phyloP scores from a whole-genome alignment of 441 rosid species.

The Eutrema salsugineum region DNA sequence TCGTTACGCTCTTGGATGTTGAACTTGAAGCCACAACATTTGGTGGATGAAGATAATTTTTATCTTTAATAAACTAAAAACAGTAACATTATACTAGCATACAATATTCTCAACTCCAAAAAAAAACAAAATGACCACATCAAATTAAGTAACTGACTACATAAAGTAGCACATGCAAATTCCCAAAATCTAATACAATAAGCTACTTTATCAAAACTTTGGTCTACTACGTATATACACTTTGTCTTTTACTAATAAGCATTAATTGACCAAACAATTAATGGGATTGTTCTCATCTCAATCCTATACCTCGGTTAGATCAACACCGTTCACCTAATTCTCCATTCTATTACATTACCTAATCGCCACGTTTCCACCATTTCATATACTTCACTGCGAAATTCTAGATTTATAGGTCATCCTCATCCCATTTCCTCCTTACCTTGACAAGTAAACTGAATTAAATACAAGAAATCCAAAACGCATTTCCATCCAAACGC shows the following conservation, averaged over 20 bases:
- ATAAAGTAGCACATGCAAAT: no score
- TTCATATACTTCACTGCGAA: background rate
- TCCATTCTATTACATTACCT: background rate
- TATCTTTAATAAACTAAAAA: background rate
- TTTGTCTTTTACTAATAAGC: background rate
- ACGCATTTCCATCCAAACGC: constrained; percentile 21
- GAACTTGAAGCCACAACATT: background rate
- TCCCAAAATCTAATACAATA: no score
- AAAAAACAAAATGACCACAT: no score
- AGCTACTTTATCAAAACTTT: no score
- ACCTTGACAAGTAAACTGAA: background rate
- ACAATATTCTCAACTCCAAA: background rate
- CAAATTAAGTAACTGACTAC: no score
- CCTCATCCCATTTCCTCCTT: background rate
- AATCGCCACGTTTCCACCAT: constrained; percentile 13
- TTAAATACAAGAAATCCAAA: background rate
- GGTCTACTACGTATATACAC: no score
- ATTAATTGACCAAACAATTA: background rate
- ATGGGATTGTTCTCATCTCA: background rate
- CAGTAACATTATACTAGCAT: background rate
- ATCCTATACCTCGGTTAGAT: constrained; percentile 4
- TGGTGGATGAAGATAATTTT: background rate
- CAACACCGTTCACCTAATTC: constrained; percentile 21
- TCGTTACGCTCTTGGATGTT: background rate
- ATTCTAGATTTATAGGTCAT: background rate